These are phyloP conservation scores for Backusella australiensis DNA, from an alignment of 192 early-diverging fungal species.

Conservation along the genomic window DNA sequence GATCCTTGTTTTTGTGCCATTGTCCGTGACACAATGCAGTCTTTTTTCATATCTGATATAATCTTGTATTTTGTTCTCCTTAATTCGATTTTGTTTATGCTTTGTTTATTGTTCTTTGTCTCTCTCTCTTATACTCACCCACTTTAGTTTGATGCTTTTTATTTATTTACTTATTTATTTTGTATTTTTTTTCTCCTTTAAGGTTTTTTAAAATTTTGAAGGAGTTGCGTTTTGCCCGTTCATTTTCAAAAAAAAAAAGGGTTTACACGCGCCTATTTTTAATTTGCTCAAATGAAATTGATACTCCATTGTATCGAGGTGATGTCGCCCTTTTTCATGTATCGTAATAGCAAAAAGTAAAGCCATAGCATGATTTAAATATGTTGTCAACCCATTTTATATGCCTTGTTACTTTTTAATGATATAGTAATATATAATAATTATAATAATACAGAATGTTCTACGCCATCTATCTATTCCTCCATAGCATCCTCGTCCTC, in stretches of 20 bases:
- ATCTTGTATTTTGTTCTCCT: neutral
- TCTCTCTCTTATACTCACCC: neutral
- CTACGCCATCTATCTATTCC: neutral
- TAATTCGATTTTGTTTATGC: neutral
- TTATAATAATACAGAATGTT: neutral
- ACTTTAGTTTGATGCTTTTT: neutral
- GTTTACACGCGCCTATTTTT: neutral
- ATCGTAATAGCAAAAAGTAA: neutral
- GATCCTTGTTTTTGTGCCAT: neutral
- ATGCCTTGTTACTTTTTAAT: neutral
- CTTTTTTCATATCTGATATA: neutral
- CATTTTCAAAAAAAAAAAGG: neutral
- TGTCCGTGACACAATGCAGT: neutral
- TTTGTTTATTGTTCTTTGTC: neutral
- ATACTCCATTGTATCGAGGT: neutral
- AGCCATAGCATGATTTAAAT: neutral
- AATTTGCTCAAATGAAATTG: neutral
- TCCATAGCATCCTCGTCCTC: constrained; percentile 41
- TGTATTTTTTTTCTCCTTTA: neutral
- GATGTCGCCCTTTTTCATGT: neutral
- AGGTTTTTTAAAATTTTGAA: neutral
- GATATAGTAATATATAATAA: neutral
- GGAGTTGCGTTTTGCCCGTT: neutral
- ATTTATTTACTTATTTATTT: neutral
- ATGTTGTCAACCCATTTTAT: neutral